Percentiles rank a stretch among this genome's conserved stretches.
phyloP scores from a whole-genome alignment of 768 basidiomycete species.

The Tephrocybe sp. region DNA sequence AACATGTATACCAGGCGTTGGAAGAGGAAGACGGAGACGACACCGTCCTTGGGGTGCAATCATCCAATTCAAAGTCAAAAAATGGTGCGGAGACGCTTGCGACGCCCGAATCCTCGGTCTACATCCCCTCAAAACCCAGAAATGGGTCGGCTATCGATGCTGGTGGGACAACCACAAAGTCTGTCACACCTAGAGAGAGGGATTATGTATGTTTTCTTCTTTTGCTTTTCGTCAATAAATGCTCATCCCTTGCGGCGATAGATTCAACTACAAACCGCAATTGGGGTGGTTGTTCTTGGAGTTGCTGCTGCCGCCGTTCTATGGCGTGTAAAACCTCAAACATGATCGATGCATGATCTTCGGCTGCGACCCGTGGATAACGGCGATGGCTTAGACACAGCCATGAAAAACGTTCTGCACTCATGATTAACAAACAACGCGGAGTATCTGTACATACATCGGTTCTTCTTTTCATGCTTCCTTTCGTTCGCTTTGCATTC shows the following conservation, averaged over 20 bases:
- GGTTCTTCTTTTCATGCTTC: too few relatives aligned
- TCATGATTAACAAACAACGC: too few relatives aligned
- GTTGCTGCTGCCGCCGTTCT: conserved; percentile 71
- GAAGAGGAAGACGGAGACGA: conserved; percentile 24
- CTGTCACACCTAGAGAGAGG: conserved; percentile 3
- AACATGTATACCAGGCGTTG: conserved; percentile 20
- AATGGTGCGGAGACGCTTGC: conserved; percentile 19
- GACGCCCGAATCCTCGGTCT: conserved; percentile 27
- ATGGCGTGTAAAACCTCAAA: conserved; percentile 59
- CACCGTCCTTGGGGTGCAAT: conserved; percentile 19
- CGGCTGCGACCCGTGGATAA: too few relatives aligned
- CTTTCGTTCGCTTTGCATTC: too few relatives aligned
- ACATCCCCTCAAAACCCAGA: conserved; percentile 10
- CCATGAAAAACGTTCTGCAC: too few relatives aligned
- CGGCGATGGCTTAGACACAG: too few relatives aligned
- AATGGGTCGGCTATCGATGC: conserved; percentile 10
- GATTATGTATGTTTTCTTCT: conserved; percentile 15
- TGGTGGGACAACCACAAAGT: background rate
- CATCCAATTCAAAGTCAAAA: background rate
- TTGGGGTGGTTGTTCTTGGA: conserved; percentile 63
- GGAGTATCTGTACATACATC: too few relatives aligned
- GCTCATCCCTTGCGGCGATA: conserved; percentile 14
- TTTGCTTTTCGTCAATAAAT: conserved; percentile 1
- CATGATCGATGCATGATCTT: conserved; percentile 10
- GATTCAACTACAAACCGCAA: conserved; percentile 50